Evolutionary conservation across 2,329 filamentous ascomycete species (phyloP).

Genomic region (Coniella lustricola): DNA sequence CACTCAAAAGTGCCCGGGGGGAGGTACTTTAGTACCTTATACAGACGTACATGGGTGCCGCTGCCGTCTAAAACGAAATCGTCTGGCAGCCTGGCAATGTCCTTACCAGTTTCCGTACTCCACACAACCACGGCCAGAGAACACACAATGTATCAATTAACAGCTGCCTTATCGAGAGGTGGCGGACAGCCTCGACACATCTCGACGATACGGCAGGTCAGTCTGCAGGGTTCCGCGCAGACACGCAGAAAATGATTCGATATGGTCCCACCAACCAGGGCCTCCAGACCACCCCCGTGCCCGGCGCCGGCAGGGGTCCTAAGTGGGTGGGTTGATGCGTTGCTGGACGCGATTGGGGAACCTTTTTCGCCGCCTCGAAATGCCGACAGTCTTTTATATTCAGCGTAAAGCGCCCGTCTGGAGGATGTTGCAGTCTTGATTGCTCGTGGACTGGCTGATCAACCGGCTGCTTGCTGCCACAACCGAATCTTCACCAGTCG

Average conservation of each 20-base stretch:
- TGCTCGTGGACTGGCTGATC: background rate
- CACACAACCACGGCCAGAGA: too few species aligned
- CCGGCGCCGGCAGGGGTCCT: background rate
- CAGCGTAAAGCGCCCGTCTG: background rate
- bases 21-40: too few species aligned
- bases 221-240: background rate
- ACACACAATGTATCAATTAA: too few species aligned
- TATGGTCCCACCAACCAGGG: conserved; percentile 7
- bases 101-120: too few species aligned
- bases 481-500: too few species aligned
- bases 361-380: conserved; percentile 1
- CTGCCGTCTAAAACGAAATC: too few species aligned
- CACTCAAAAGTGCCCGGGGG: too few species aligned
- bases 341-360: background rate
- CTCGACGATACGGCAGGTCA: background rate
- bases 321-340: background rate
- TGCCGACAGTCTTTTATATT: background rate
- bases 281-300: background rate
- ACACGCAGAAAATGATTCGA: background rate
- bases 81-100: too few species aligned
- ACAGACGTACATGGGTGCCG: too few species aligned
- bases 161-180: too few species aligned
- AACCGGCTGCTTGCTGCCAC: background rate
- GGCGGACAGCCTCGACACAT: too few species aligned
- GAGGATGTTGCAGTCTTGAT: background rate